phyloP scores from a whole-genome alignment of 768 basidiomycete genomes.

The Russula olivacea region DNA sequence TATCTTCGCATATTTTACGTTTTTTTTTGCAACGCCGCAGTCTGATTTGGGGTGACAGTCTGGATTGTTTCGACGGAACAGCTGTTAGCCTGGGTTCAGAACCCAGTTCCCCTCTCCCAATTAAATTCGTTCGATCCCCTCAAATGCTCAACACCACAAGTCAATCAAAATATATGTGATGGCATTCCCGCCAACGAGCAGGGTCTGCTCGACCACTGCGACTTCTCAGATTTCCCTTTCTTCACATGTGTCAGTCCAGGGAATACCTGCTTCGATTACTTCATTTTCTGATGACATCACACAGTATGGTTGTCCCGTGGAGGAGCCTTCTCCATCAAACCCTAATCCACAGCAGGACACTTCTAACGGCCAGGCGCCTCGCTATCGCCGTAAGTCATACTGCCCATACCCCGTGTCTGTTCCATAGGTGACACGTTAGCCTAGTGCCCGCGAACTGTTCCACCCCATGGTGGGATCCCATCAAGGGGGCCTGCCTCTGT shows the following conservation, averaged over 20 bases:
- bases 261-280: not conserved
- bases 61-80: constrained; percentile 72
- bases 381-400: constrained; percentile 48
- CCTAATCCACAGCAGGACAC: constrained; percentile 62
- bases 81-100: constrained; percentile 65
- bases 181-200: constrained; percentile 65
- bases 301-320: constrained; percentile 68
- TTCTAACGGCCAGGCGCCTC: constrained; percentile 40
- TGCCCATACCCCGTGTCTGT: not conserved
- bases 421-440: not conserved
- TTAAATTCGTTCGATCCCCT: constrained; percentile 49
- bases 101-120: constrained; percentile 60
- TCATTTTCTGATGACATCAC: not conserved
- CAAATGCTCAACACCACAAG: constrained; percentile 58
- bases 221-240: constrained; percentile 73
- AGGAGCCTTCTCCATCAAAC: constrained; percentile 47
- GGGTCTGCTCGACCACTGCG: constrained; percentile 55
- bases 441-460: constrained; percentile 66
- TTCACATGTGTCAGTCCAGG: constrained; percentile 58
- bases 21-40: not conserved
- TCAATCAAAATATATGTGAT: constrained; percentile 63
- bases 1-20: not conserved
- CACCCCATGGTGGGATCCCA: constrained; percentile 78
- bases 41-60: constrained; percentile 34
- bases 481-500: constrained; percentile 60